Percentiles rank a stretch among this genome's conserved stretches.
Evolutionary conservation across 2,329 filamentous ascomycete species (phyloP).

Genomic region (Phoma sp.): DNA sequence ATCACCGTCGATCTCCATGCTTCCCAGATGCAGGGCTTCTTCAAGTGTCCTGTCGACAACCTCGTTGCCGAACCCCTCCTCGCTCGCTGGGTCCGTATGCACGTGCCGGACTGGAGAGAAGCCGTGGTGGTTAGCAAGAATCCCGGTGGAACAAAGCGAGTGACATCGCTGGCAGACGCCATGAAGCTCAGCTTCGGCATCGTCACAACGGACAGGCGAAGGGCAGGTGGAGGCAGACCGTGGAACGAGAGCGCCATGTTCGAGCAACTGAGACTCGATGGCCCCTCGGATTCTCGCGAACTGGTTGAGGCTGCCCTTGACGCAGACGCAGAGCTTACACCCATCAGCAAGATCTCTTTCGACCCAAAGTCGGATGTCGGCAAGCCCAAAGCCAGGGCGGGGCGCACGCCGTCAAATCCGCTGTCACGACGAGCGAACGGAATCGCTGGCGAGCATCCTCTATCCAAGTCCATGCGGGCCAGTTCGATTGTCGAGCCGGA

Average conservation of each 20-base stretch:
- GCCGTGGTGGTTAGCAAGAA: constrained; percentile 99
- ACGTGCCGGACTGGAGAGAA: constrained; percentile 85
- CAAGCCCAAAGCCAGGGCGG: constrained; percentile 35
- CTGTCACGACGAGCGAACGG: constrained; percentile 41
- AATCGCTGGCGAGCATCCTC: constrained; percentile 34
- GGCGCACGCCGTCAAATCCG: constrained; percentile 34
- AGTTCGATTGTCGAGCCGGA: constrained; percentile 44
- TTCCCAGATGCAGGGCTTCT: constrained; percentile 98
- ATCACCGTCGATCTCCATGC: constrained; percentile 95
- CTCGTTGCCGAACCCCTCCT: constrained; percentile 95
- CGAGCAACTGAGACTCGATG: constrained; percentile 52
- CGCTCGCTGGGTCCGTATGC: constrained; percentile 91
- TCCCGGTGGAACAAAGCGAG: constrained; percentile 93
- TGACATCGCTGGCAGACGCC: constrained; percentile 93
- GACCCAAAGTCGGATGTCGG: constrained; percentile 35
- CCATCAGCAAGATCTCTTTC: constrained; percentile 31
- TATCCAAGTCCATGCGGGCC: constrained; percentile 46
- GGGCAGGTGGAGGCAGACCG: constrained; percentile 57
- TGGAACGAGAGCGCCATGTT: constrained; percentile 81
- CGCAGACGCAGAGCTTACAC: constrained; percentile 44
- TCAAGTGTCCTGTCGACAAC: constrained; percentile 96
- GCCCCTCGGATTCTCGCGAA: constrained; percentile 48
- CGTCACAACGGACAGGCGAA: constrained; percentile 77
- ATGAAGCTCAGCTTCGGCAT: constrained; percentile 98
- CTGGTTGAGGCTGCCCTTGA: constrained; percentile 40